phyloP scores from a whole-genome alignment of 1,284 basidiomycete genomes.

The Tilletia setariae region DNA sequence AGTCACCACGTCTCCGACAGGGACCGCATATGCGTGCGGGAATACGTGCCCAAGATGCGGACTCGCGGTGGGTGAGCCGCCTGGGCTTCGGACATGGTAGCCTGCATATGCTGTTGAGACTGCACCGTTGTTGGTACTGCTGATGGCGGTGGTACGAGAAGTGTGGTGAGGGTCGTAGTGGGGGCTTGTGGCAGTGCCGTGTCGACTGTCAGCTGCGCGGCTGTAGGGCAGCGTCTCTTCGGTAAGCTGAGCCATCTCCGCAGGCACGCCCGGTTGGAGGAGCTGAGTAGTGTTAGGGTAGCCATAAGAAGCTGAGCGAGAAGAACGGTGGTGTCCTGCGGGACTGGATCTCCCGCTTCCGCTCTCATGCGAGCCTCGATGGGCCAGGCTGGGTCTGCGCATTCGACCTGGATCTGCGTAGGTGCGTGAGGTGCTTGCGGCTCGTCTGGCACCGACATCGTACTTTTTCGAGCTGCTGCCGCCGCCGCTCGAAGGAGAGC shows the following conservation, averaged over 20 bases:
- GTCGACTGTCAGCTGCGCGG: too few relatives aligned
- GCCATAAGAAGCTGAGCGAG: neutral
- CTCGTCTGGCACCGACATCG: neutral
- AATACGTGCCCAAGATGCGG: too few relatives aligned
- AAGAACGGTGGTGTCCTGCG: neutral
- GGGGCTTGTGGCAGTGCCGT: too few relatives aligned
- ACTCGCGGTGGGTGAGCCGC: too few relatives aligned
- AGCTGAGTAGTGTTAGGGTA: neutral
- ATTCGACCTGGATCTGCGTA: neutral
- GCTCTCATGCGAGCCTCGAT: neutral
- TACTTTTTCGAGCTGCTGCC: neutral
- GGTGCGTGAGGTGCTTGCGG: neutral
- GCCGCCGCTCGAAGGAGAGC: neutral
- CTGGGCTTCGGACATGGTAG: too few relatives aligned
- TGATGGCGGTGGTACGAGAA: too few relatives aligned
- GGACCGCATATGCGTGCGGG: too few relatives aligned
- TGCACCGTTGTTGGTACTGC: too few relatives aligned
- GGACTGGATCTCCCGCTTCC: slow-evolving; percentile 5
- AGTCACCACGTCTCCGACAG: too few relatives aligned
- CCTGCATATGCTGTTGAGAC: too few relatives aligned
- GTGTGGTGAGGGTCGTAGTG: too few relatives aligned
- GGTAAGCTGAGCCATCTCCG: neutral
- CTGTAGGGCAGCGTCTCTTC: too few relatives aligned
- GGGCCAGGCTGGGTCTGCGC: neutral
- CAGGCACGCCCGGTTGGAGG: slow-evolving; percentile 8